phyloP scores from a whole-genome alignment of 2,329 filamentous ascomycete genomes.

The Colletotrichum viniferum region DNA sequence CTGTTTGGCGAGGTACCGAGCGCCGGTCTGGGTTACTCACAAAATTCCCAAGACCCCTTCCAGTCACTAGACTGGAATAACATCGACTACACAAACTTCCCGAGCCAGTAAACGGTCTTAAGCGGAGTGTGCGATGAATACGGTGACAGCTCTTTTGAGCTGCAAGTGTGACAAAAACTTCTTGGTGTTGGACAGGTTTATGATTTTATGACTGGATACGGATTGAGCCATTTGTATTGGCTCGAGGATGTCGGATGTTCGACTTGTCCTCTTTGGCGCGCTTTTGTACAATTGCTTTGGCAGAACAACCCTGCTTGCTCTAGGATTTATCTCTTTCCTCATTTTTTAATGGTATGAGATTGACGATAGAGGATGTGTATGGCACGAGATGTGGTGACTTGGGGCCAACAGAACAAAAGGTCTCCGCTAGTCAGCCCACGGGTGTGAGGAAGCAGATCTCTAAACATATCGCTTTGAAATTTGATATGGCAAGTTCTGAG shows the following conservation, averaged over 20 bases:
- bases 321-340: constrained; percentile 4
- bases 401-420: not conserved
- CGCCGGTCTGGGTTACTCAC: constrained; percentile 55
- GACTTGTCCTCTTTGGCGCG: not conserved
- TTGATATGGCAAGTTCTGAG: constrained; percentile 16
- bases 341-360: constrained; percentile 12
- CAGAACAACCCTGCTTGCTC: constrained; percentile 14
- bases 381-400: not conserved
- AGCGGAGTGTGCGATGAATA: not conserved
- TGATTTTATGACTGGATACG: constrained; percentile 18
- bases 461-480: constrained; percentile 17
- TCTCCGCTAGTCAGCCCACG: not conserved
- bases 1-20: constrained; percentile 58
- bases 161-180: constrained; percentile 1
- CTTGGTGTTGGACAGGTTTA: constrained; percentile 2
- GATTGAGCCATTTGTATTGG: constrained; percentile 1
- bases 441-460: constrained; percentile 1
- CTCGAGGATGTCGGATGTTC: not conserved
- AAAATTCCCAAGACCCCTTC: constrained; percentile 58
- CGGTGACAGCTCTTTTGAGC: not conserved
- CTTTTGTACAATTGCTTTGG: constrained; percentile 11
- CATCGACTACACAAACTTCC: constrained; percentile 35
- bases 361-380: constrained; percentile 1
- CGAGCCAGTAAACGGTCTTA: constrained; percentile 28
- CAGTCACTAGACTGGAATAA: constrained; percentile 45